Evolutionary conservation across 768 basidiomycete genomes (phyloP).

Genomic region (Crucibulum laeve): DNA sequence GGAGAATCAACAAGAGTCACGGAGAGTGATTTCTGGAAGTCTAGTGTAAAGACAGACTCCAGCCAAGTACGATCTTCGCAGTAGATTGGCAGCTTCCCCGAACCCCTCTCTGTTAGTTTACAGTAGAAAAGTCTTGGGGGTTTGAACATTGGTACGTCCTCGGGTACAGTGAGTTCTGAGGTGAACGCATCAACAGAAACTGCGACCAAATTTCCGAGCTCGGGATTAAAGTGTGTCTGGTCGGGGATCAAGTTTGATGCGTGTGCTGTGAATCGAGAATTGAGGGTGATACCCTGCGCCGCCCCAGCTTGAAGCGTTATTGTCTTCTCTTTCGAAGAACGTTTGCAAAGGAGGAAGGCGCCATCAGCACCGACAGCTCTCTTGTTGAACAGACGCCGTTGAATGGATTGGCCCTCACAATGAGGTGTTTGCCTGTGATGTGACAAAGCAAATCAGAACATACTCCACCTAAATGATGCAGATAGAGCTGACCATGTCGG

Average conservation of each 20-base stretch:
- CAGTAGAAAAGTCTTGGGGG: conserved; percentile 20
- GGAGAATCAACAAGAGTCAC: conserved; percentile 13
- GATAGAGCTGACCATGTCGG: conserved; percentile 17
- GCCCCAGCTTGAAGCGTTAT: conserved; percentile 23
- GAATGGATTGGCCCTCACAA: conserved; percentile 26
- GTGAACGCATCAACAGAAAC: conserved; percentile 15
- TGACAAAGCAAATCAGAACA: background rate
- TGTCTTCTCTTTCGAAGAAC: conserved; percentile 3
- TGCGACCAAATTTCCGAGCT: conserved; percentile 16
- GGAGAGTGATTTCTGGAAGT: conserved; percentile 6
- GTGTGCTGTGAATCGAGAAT: conserved; percentile 20
- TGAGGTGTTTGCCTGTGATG: conserved; percentile 29
- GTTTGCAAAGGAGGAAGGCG: conserved; percentile 19
- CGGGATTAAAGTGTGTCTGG: conserved; percentile 13
- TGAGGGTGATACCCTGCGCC: conserved; percentile 25
- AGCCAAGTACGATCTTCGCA: conserved; percentile 22
- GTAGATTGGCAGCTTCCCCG: conserved; percentile 15
- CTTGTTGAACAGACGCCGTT: conserved; percentile 26
- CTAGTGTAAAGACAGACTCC: conserved; percentile 13
- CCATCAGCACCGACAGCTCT: conserved; percentile 20
- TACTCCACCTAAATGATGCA: background rate
- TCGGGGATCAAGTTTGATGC: conserved; percentile 16
- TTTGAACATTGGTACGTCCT: conserved; percentile 1
- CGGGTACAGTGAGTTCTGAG: conserved; percentile 11
- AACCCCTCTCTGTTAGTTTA: conserved; percentile 12